These are phyloP conservation scores for Phialemoniopsis sp. DNA, from an alignment of 2,329 filamentous ascomycete species.

Conservation along the genomic window DNA sequence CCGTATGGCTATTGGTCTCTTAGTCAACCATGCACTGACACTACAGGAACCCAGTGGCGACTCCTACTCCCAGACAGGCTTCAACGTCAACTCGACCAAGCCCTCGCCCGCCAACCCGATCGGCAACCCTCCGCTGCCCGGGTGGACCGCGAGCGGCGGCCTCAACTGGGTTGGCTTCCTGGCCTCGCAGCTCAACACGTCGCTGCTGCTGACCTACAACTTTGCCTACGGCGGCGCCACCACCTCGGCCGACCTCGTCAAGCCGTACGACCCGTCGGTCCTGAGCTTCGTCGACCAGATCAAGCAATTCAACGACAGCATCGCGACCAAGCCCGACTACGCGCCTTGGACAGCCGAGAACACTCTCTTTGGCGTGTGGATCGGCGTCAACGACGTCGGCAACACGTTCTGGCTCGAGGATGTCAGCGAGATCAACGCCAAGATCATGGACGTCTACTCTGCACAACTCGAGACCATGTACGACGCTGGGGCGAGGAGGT, in stretches of 20 bases:
- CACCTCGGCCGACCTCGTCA: constrained; percentile 41
- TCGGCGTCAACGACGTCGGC: constrained; percentile 52
- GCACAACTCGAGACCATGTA: constrained; percentile 41
- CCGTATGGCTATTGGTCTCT: constrained; percentile 7
- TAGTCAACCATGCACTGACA: too few species aligned
- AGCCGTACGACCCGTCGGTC: constrained; percentile 41
- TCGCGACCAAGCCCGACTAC: constrained; percentile 20
- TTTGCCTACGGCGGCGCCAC: constrained; percentile 47
- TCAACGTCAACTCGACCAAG: constrained; percentile 42
- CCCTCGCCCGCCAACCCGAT: constrained; percentile 51
- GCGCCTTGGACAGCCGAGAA: constrained; percentile 36
- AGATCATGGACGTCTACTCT: constrained; percentile 38
- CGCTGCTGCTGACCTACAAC: constrained; percentile 40
- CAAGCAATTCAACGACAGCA: constrained; percentile 27
- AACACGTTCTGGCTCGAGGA: constrained; percentile 31
- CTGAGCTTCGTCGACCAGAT: constrained; percentile 50
- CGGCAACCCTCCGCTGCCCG: constrained; percentile 53
- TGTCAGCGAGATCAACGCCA: constrained; percentile 34
- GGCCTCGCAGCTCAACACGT: constrained; percentile 33
- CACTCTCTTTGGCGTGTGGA: constrained; percentile 45
- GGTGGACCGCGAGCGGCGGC: constrained; percentile 41
- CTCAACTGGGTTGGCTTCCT: constrained; percentile 45
- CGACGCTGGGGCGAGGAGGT: constrained; percentile 49
- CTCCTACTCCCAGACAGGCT: constrained; percentile 56
- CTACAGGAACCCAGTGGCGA: constrained; percentile 51